Base-by-base conservation (phyloP, 768 basidiomycete genomes). In the Boletus eberwhitei region DNA sequence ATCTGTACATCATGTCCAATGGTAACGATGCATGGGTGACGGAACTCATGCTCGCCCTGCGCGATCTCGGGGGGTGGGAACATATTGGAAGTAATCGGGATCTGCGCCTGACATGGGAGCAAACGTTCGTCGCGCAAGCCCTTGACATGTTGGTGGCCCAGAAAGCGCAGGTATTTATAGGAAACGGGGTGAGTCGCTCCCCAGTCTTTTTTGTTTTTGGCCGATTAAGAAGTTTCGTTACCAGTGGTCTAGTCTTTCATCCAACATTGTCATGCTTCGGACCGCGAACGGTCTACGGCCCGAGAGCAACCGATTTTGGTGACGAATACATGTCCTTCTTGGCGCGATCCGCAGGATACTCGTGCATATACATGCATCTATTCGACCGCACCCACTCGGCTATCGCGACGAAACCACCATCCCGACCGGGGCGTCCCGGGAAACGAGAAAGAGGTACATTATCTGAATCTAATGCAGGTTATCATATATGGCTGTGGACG, bases 61-160 rank as follows among this genome's bases (percentile, higher is more conserved):
- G 12, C 5, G 17, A 17, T 2, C 35, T 48, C 4, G 47, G 24
- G 7, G 35, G 35, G 8, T 48, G 47, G 47, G n/a, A 37, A 11
- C 17, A 37, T 14, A 48, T 48, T 24, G 35, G 22, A 5, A 48
- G 36, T 5, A 48, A 24, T 19, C 47, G 47, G 35, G 47, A 48
- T 13, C 24, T 37, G 47, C 37, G 16, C 24, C 12, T 48, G n/a
- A 48, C 47, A 2, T 48, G 47, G 47, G 47, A 48, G 5, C 35
- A 48, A 6, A 36, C 26, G 2, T 37, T 26, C 2, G 47, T 48
- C 12, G 47, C 12, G 13, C 47, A 48, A 26, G 47, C 35, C 4
- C 47, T 48, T n/a, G 47, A 48, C n/a, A 48, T 48, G 47, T 19
- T 48, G 47, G 47, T 37, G 13, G 47, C 35, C 2, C 47, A 48